Base-by-base conservation (phyloP, 768 basidiomycete species). In the Phlegmacium glaucopus region DNA sequence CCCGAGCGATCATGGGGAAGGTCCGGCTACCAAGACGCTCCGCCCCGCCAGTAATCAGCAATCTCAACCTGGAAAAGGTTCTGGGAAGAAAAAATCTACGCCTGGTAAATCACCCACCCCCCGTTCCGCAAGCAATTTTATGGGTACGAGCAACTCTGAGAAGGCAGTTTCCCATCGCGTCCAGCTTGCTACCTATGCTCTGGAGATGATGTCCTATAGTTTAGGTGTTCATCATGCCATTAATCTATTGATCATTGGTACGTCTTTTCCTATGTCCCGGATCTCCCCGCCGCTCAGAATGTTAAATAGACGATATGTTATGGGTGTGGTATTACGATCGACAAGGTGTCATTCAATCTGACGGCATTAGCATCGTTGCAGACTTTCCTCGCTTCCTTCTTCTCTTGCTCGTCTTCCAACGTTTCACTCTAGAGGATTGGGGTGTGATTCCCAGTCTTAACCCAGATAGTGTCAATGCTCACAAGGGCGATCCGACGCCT, bases 271-370 rank as follows among this genome's bases (percentile, higher is more conserved):
- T 16, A 2, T 27, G 26, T 13, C 5, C 22, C 5, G 22, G 32
- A 11, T 26, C 38, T n/a, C 36, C 8, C n/a, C 44, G 15, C 12
- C 28, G 6, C 11, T 22, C 11, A 26, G 13, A 38, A 40, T 5
- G 16, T 25, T 46, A 18, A 9, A 13, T 25, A 62, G 57, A 63
- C 42, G 52, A 59, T 15, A 22, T 49, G 39, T 27, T 58, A n/a
- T 62, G 53, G 25, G 38, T 61, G 26, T 65, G 58, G 52, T 62
- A 51, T 34, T 59, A 53, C 37, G 64, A 67, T 46, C 42, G 52
- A 16, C 50, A 58, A 37, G 61, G 64, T 8, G 46, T 57, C 8
- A 52, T 67, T 22, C 55, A 55, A 45, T 57, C 59, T 6, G 29
- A 47, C 10, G 61, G 56, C n/a, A 52, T 65, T 11, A 55, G 54